phyloP scores from a whole-genome alignment of 352 stramenopile genomes.

The Pythium utonaiense region DNA sequence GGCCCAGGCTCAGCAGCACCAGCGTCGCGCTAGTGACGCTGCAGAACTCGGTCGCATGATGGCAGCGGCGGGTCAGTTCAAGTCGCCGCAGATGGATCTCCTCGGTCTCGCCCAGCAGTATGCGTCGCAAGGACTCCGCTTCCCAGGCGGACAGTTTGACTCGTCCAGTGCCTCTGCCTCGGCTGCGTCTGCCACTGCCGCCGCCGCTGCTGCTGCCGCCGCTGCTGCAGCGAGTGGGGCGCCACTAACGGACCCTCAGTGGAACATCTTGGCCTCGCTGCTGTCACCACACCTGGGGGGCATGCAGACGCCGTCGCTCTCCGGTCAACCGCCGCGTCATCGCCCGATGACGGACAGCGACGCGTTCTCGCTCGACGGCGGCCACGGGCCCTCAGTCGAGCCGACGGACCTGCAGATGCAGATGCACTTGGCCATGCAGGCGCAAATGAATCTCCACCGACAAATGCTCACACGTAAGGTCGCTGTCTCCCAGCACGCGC shows the following conservation, averaged over 20 bases:
- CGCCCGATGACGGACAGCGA: conserved; percentile 25
- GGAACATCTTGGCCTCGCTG: conserved; percentile 71
- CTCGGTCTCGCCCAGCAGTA: conserved; percentile 19
- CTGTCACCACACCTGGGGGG: conserved; percentile 61
- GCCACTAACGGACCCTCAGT: conserved; percentile 62
- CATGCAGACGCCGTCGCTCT: conserved; percentile 2
- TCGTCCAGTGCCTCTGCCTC: not conserved
- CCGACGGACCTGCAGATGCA: conserved; percentile 67
- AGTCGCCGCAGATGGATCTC: conserved; percentile 10
- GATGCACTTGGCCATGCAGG: conserved; percentile 86
- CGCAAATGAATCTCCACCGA: conserved; percentile 84
- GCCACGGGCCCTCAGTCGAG: conserved; percentile 45
- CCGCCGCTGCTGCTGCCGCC: conserved; percentile 15
- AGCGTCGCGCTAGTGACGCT: not conserved
- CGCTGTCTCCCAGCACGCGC: conserved; percentile 63
- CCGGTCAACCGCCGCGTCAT: conserved; percentile 5
- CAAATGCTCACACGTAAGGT: conserved; percentile 85
- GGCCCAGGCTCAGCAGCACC: not conserved
- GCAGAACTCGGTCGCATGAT: not conserved
- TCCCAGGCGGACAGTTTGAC: conserved; percentile 14
- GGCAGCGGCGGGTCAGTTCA: not conserved
- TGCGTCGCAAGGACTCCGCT: conserved; percentile 6
- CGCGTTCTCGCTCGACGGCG: conserved; percentile 51
- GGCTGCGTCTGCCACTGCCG: conserved; percentile 10
- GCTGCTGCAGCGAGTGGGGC: conserved; percentile 18